Base-by-base conservation (phyloP, 2,329 filamentous ascomycete genomes). In the Diplodia sapinea region DNA sequence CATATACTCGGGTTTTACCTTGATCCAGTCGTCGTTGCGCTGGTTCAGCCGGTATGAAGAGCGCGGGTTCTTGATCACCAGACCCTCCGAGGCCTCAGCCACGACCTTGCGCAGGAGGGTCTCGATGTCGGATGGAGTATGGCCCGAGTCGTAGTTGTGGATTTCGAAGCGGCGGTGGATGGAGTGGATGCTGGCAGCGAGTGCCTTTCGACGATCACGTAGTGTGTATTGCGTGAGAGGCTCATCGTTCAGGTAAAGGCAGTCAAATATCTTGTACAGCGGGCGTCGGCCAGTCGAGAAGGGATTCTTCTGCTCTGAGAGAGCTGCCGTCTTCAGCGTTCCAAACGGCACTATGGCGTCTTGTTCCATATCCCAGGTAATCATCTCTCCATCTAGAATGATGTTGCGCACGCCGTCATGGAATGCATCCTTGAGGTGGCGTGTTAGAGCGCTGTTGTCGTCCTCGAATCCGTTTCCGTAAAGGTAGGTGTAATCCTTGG, bases 1-100 rank as follows among this genome's bases (percentile, higher is more conserved):
- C 94, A 98, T 97, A 78, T 99, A 99, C 71, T 99, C 95, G 1
- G 95, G 95, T 74, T 99, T 99, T 9, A 99, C 94, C 77, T 99
- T 99, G 80, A 97, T 90, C 95, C 95, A 99, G 78, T 97, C 92
- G 73, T 96, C 92, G 73, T 96, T 95, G 57, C 95, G 90, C 72
- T 92, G 91, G 74, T 96, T 97, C 11, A 98, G 84, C 7, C 88
- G 86, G 77, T 99, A 99, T 74, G 88, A 86, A 0, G 94, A 96
- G 5, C 90, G 86, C 8, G 95, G 95, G 70, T 97, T 98, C 82
- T 99, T 99, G 64, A 98, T 81, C 0, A 99, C 93, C 0, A 98
- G 83, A 1, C 95, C 95, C 78, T 98, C 95, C 0, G 91, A 94
- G 0, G 92, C 88, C 70, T 94, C 91, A 2, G 91, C 92, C 9